Percentiles rank a stretch among this genome's conserved stretches.
phyloP scores from a whole-genome alignment of 129 eudicot genomes.

The Mikania micrantha region DNA sequence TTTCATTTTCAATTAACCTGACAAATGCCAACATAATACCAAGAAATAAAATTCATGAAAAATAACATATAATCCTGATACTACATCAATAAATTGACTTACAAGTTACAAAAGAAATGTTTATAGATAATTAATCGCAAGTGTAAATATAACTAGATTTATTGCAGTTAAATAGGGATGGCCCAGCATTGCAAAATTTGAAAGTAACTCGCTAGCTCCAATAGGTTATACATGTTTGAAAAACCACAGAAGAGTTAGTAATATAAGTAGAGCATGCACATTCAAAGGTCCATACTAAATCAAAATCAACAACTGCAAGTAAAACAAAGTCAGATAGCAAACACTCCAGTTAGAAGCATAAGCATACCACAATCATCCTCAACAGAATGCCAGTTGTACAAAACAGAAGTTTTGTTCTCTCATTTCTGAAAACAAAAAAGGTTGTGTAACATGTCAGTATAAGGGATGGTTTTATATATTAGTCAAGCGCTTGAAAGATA shows the following conservation, averaged over 20 bases:
- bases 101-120: background rate
- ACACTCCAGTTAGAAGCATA: constrained; percentile 13
- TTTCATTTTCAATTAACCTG: background rate
- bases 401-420: constrained; percentile 92
- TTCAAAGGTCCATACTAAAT: background rate
- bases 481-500: background rate
- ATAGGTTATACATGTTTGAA: background rate
- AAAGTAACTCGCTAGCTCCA: background rate
- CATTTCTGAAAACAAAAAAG: constrained; percentile 48
- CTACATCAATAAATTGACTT: background rate
- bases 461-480: background rate
- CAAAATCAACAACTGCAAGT: background rate
- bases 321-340: constrained; percentile 1
- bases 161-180: background rate
- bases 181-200: background rate
- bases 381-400: constrained; percentile 97
- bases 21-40: constrained; percentile 9
- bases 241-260: background rate
- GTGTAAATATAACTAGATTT: background rate
- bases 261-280: background rate
- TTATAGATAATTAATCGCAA: background rate
- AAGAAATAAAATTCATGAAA: background rate
- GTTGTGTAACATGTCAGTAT: constrained; percentile 7
- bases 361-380: constrained; percentile 77
- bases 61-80: background rate